Evolutionary conservation across 129 eudicot species (phyloP).

Genomic region (Flaveria ramosissima): DNA sequence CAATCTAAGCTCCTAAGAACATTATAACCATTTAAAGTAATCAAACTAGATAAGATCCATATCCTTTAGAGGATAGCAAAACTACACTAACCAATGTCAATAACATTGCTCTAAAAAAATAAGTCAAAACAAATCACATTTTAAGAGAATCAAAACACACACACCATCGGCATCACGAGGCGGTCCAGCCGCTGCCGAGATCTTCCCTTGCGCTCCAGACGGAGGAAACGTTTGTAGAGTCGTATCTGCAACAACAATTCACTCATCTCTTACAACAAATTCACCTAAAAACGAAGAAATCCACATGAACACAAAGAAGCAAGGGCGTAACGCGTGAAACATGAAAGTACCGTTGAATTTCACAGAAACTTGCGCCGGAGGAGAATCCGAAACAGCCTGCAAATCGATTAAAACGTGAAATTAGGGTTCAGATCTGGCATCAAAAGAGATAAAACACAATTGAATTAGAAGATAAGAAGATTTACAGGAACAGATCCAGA

Average conservation of each 20-base stretch:
- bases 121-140: neutral
- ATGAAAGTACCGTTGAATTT: slow-evolving; percentile 69
- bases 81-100: neutral
- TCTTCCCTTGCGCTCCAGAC: slow-evolving; percentile 81
- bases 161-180: slow-evolving; percentile 99
- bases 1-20: slow-evolving; percentile 13
- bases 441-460: neutral
- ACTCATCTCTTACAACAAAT: slow-evolving; percentile 12
- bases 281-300: slow-evolving; percentile 3
- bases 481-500: slow-evolving; percentile 94
- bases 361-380: slow-evolving; percentile 73
- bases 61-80: slow-evolving; percentile 7
- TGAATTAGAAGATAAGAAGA: neutral
- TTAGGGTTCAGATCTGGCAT: slow-evolving; percentile 40
- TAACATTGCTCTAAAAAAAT: neutral
- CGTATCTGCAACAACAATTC: slow-evolving; percentile 51
- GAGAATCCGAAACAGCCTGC: slow-evolving; percentile 78
- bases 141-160: slow-evolving; percentile 22
- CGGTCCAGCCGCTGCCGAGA: slow-evolving; percentile 63
- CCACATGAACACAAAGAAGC: neutral
- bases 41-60: slow-evolving; percentile 21
- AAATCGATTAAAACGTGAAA: slow-evolving; percentile 12
- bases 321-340: neutral
- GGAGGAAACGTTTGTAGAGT: slow-evolving; percentile 89
- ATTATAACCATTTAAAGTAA: neutral